Evolutionary conservation across 805 yeast species (phyloP).

Genomic region (Kockiozyma suomiensis): DNA sequence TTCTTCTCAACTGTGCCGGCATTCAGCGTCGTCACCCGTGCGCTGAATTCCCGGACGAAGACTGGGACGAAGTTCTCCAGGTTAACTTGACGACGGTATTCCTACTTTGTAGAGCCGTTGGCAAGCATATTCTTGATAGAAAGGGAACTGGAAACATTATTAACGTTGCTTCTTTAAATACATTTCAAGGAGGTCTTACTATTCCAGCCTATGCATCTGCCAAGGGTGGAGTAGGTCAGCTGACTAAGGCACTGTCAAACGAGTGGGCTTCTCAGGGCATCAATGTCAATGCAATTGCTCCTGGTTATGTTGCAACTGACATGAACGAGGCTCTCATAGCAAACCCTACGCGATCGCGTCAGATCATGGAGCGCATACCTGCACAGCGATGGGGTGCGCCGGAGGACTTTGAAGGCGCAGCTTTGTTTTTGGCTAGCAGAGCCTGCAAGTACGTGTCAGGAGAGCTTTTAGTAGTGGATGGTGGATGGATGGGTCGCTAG

Average conservation of each 20-base stretch:
- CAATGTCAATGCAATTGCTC: conserved; percentile 53
- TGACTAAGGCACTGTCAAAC: conserved; percentile 48
- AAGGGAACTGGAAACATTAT: conserved; percentile 48
- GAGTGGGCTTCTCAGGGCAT: conserved; percentile 53
- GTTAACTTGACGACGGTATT: conserved; percentile 49
- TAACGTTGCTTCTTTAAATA: conserved; percentile 48
- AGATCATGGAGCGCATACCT: conserved; percentile 48
- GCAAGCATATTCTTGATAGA: conserved; percentile 45
- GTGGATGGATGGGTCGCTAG: conserved; percentile 34
- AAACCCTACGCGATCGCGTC: conserved; percentile 39
- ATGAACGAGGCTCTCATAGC: conserved; percentile 46
- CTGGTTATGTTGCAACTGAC: conserved; percentile 54
- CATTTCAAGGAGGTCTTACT: conserved; percentile 49
- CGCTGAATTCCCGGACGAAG: conserved; percentile 45
- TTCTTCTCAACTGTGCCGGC: conserved; percentile 52
- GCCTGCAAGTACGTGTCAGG: conserved; percentile 59
- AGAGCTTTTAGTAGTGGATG: conserved; percentile 50
- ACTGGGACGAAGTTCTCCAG: conserved; percentile 47
- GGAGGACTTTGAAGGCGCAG: conserved; percentile 53
- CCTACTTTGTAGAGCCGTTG: conserved; percentile 46
- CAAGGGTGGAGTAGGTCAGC: conserved; percentile 47
- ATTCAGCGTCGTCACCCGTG: conserved; percentile 43
- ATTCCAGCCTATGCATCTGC: conserved; percentile 49
- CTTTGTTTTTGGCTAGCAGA: conserved; percentile 51
- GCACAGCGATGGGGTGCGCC: conserved; percentile 53